Base-by-base conservation (phyloP, 2,329 filamentous ascomycete species). In the Coniochaeta sp. region DNA sequence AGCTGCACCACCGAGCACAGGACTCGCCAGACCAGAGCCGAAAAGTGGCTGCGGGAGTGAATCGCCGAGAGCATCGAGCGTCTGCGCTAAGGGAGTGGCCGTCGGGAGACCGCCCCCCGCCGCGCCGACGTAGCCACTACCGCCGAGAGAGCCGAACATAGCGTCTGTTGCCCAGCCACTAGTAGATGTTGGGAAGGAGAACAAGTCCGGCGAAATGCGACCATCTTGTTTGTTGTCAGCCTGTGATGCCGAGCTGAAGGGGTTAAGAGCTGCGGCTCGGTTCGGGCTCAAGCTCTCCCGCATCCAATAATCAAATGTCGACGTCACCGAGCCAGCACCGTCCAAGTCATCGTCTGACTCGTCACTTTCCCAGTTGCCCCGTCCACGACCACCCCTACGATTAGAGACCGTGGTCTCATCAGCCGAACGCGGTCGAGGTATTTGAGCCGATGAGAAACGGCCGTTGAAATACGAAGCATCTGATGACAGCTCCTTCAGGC, bases 221-320 rank as follows among this genome's bases (percentile, higher is more conserved):
- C 66, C 63, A 31, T 61, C 44, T 22, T 57, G 38, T 52, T 60
- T 56, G 16, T 60, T 59, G 34, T 63, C 57, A 6, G 63, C 59
- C 33, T 68, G 65, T 14, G 64, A 68, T 3, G 71, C 67, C 0
- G 68, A 65, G 50, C 62, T 66, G 60, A 64, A 60, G 1, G 64
- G 63, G 38, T 62, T 62, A 1, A 69, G 62, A 0, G 57, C 62
- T n/a, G 65, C 62, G 8, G 67, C 67, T 0, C 65, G 67, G 0
- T 70, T 68, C 1, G 79, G 76, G 55, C 79, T 79, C 34, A 76
- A 70, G 59, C 80, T 81, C 67, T 83, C 81, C 7, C 77, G 77
- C 71, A 86, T 77, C 83, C 83, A 86, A 26, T 83, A 81, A 59
- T 86, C 83, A 6, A 81, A 75, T 62, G 77, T 81, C 1, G 80